A percentile compares a stretch with the other conserved stretches of the same genome.
Conservation (phyloP, 2,329 filamentous ascomycete genomes). For the Cladosporium sphaerospermum region DNA sequence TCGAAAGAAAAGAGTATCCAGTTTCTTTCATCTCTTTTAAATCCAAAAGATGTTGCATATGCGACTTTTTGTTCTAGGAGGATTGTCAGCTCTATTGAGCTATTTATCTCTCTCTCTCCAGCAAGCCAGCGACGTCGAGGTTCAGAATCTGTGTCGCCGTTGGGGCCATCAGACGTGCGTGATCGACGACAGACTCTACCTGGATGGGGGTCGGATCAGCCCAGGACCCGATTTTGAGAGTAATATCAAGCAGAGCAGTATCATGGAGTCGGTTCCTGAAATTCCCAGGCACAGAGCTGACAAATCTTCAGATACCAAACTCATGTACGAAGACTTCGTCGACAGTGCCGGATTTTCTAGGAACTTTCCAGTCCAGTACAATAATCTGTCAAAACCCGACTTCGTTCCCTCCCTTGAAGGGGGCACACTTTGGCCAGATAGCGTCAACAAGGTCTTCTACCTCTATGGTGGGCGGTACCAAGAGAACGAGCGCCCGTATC, state of each 20-base stretch:
- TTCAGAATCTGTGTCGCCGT: conserved; percentile 30
- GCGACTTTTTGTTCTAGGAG: no score
- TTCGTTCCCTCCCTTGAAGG: conserved; percentile 48
- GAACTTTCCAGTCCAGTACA: no score
- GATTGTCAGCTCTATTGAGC: no score
- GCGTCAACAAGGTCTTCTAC: conserved; percentile 58
- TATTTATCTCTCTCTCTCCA: neutral
- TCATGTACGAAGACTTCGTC: no score
- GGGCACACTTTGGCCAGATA: conserved; percentile 53
- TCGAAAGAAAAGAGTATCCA: no score
- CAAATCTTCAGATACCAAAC: no score
- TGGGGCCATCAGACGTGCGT: conserved; percentile 55
- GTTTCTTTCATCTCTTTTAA: no score
- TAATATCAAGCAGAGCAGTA: conserved; percentile 18
- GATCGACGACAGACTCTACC: conserved; percentile 54
- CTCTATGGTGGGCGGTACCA: conserved; percentile 55
- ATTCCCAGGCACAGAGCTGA: no score
- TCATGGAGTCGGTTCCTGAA: no score
- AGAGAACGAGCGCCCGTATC: conserved; percentile 24
- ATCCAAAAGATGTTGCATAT: no score
- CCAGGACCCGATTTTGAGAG: conserved; percentile 54
- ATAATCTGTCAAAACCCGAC: no score
- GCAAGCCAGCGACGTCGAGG: neutral
- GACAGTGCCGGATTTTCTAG: conserved; percentile 19
- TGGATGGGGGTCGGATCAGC: conserved; percentile 56